Base-by-base conservation (phyloP, 2,329 filamentous ascomycete species). In the Plectosphaerella plurivora region DNA sequence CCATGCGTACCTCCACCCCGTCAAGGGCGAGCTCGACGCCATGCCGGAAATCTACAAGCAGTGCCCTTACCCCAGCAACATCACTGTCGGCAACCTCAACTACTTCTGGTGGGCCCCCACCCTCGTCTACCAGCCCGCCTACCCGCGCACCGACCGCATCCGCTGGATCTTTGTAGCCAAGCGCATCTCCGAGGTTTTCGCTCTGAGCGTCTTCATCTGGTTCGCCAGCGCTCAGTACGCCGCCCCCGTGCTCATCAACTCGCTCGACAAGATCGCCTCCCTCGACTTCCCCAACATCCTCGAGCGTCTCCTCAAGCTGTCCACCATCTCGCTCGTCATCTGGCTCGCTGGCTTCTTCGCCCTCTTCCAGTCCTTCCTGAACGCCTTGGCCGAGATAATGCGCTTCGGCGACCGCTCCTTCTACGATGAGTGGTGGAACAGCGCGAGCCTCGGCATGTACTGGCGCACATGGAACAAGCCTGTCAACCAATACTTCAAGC, bases 21-120 rank as follows among this genome's bases (percentile, higher is more conserved):
- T 77, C 42, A 78, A 79, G 51, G 81, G 82, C 55, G 84, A 88
- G 53, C 79, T 86, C 49, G 82, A 84, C 45, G 78, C 82, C 22
- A 75, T 97, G 4, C 94, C 94, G 1, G 85, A 89, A 37, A 77
- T 97, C 22, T 99, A 97, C 73, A 76, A 79, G 12, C 66, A 82
- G 51, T 96, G 91, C 62, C 89, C 93, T 0, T 99, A 99, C 66
- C 94, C 94, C 0, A 72, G 82, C 47, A 99, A 97, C 68, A 89
- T 99, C 68, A 96, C 91, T 3, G 79, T 97, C 60, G 73, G 78
- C 49, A 99, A 97, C 66, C 75, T 99, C 24, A 83, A 83, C 53
- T 99, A 97, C 72, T 99, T 99, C 69, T 97, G 94, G 93, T 93
- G 92, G 86, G 94, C 93, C 0, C 94, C 94, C 0, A 99, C 94